A percentile compares a stretch with the other conserved stretches of the same genome.
phyloP scores from a whole-genome alignment of 305 asterid genomes.

The Ilex paraguariensis region DNA sequence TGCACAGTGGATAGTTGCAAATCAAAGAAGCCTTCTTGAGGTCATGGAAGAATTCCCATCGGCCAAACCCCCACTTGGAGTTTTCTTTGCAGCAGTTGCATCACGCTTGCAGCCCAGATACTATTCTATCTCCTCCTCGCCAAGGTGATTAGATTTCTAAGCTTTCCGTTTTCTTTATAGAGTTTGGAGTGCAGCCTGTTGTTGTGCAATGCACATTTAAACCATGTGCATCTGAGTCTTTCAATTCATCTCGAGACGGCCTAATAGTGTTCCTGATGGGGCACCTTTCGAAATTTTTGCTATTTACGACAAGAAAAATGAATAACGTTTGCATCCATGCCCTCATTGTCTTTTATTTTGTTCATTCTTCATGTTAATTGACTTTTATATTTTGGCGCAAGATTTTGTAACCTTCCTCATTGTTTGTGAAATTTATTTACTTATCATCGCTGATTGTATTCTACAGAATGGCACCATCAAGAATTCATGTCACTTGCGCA shows the following conservation, averaged over 20 bases:
- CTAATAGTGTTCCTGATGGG: background rate
- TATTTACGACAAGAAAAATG: background rate
- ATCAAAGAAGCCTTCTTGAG: conserved; percentile 89
- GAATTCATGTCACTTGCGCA: conserved; percentile 95
- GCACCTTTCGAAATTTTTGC: background rate
- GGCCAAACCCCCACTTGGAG: conserved; percentile 86
- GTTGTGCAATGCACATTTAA: background rate
- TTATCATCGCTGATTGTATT: conserved; percentile 12
- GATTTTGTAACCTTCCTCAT: background rate
- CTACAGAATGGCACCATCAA: conserved; percentile 61
- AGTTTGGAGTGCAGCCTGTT: background rate
- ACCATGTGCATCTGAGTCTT: background rate
- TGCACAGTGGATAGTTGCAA: conserved; percentile 68
- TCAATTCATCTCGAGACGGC: background rate
- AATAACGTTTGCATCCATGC: background rate
- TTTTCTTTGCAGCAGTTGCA: conserved; percentile 92
- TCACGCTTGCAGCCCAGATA: conserved; percentile 93
- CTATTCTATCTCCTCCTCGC: conserved; percentile 94
- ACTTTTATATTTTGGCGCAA: background rate
- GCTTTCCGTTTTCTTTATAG: background rate
- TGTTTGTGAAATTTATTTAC: conserved; percentile 2
- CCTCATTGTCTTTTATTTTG: background rate
- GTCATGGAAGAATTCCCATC: conserved; percentile 91
- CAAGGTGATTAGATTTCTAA: conserved; percentile 47
- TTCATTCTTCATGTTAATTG: background rate